Conservation (phyloP, 495 filamentous ascomycete genomes). For the Penicillium alfredii region DNA sequence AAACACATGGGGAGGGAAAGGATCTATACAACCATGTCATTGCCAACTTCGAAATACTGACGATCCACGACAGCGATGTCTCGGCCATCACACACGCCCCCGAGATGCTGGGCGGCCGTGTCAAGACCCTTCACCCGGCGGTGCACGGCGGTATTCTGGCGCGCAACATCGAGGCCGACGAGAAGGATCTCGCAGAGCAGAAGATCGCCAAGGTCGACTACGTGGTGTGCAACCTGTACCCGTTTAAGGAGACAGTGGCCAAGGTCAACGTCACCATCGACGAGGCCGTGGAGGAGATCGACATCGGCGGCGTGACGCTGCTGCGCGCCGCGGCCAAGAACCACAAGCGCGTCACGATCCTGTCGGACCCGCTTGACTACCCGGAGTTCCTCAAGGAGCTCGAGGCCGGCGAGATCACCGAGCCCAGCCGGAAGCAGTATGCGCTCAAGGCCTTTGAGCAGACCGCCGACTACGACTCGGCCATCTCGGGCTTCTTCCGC, state of each 20-base stretch:
- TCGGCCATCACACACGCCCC: constrained; percentile 97
- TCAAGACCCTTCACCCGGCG: constrained; percentile 94
- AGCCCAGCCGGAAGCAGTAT: constrained; percentile 74
- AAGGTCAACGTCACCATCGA: constrained; percentile 94
- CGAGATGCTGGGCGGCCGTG: constrained; percentile 92
- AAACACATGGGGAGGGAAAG: background rate
- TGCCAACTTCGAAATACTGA: constrained; percentile 7
- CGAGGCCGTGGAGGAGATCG: constrained; percentile 96
- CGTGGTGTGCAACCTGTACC: constrained; percentile 97
- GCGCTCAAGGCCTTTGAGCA: constrained; percentile 97
- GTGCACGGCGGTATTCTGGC: constrained; percentile 94
- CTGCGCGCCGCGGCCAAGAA: constrained; percentile 97
- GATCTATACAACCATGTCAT: background rate
- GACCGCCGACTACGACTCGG: constrained; percentile 93
- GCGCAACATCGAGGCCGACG: constrained; percentile 83
- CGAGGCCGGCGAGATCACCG: constrained; percentile 75
- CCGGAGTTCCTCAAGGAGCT: constrained; percentile 88
- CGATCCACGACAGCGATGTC: constrained; percentile 62
- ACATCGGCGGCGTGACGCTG: constrained; percentile 95
- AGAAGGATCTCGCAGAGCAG: constrained; percentile 93
- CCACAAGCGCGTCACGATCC: constrained; percentile 87
- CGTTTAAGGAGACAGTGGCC: constrained; percentile 94
- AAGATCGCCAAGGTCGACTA: constrained; percentile 98
- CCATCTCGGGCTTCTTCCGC: constrained; percentile 95
- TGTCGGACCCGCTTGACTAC: constrained; percentile 91